phyloP scores from a whole-genome alignment of 805 yeast species.

The Kurtzmaniella cleridarum region DNA sequence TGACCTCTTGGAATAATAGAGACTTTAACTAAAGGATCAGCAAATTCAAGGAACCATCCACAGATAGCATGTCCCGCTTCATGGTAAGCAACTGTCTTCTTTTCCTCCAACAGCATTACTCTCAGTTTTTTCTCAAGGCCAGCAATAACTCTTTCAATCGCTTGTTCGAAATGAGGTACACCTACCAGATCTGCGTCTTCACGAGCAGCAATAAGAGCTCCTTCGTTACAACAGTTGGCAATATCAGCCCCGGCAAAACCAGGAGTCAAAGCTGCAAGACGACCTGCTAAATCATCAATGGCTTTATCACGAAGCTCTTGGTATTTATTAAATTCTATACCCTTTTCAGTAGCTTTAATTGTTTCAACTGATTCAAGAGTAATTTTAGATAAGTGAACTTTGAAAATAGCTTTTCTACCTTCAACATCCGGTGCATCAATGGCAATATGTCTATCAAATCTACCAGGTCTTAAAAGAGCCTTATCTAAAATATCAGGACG shows the following conservation, averaged over 20 bases:
- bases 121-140: constrained; percentile 87
- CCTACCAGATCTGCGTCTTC: constrained; percentile 56
- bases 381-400: constrained; percentile 68
- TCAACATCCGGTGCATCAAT: constrained; percentile 85
- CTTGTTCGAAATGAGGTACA: constrained; percentile 77
- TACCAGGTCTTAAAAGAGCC: constrained; percentile 89
- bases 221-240: constrained; percentile 92
- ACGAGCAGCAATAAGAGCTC: constrained; percentile 90
- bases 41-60: constrained; percentile 85
- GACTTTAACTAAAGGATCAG: constrained; percentile 90
- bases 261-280: constrained; percentile 87
- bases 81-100: constrained; percentile 83
- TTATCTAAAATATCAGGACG: constrained; percentile 87
- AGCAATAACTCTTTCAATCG: constrained; percentile 90
- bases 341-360: constrained; percentile 28
- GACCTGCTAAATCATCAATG: constrained; percentile 64
- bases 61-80: constrained; percentile 97
- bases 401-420: constrained; percentile 83
- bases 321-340: constrained; percentile 34
- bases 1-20: constrained; percentile 92
- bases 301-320: constrained; percentile 37
- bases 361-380: constrained; percentile 39
- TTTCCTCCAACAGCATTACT: constrained; percentile 74
- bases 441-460: constrained; percentile 86
- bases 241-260: constrained; percentile 97